Base-by-base conservation (phyloP, 129 eudicot genomes). In the Solidago caesia region DNA sequence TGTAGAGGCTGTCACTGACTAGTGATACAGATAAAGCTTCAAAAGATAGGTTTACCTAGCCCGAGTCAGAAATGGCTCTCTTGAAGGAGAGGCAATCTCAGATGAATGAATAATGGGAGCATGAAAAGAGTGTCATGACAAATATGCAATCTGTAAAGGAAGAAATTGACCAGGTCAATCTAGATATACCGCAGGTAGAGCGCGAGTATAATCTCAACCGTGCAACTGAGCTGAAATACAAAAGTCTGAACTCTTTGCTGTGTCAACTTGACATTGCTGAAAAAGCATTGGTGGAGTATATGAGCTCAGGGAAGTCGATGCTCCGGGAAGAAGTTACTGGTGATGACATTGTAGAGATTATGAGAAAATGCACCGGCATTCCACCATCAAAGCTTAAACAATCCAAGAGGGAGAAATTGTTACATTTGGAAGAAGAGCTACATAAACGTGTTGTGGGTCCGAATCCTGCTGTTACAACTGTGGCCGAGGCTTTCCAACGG, bases 171-270 rank as follows among this genome's bases (percentile, higher is more conserved):
- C 85, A 77, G 64, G 72, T 94, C 43, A 95, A 95, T 76, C 71
- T 95, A 49, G 99, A 95, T 95, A 95, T 95, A 83, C 96, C 84
- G 81, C 99, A 95, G 70, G 99, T 97, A 9, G 99, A 95, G 79
- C 77, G 99, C 21, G 99, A 95, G 80, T 95, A 91, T 65, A 96
- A 95, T 81, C 96, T 95, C 14, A 95, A 95, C 75, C 97, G 96
- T 84, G 99, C 99, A 8, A 97, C 99, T 66, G 99, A 95, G 72
- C 77, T 95, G 52, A 95, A 95, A 67, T 95, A 91, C 49, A 97
- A 97, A 63, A 95, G 95, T 80, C 78, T 95, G 64, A 95, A 91
- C 77, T 81, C 97, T 8, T 81, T 95, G 73, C 86, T 81, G 75
- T 87, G 94, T 44, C 99, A 95, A 74, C 94, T 95, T 29, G 97